phyloP scores from a whole-genome alignment of 208 protist species.

The Trypanosoma melophagium region DNA sequence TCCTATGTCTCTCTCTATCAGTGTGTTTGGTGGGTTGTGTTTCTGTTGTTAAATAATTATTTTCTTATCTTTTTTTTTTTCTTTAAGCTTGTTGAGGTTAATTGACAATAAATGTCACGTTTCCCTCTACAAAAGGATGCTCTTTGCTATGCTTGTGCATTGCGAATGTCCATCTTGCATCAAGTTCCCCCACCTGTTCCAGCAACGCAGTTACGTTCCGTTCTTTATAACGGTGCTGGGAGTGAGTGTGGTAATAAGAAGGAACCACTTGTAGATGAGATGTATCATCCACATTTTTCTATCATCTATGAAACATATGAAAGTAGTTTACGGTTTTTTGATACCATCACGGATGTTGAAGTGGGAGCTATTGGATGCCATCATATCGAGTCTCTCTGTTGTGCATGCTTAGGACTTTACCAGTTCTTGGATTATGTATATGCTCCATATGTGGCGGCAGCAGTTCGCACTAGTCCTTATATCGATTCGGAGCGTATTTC shows the following conservation, averaged over 20 bases:
- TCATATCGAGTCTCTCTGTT: slow-evolving; percentile 57
- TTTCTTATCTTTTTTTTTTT: neutral
- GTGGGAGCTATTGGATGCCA: slow-evolving; percentile 29
- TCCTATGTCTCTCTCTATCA: no score
- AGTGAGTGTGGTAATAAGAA: neutral
- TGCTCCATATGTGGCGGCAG: slow-evolving; percentile 59
- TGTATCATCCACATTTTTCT: slow-evolving; percentile 60
- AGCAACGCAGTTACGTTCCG: neutral
- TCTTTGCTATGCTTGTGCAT: slow-evolving; percentile 76
- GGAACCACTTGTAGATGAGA: slow-evolving; percentile 47
- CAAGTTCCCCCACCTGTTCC: slow-evolving; percentile 45
- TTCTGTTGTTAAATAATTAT: slow-evolving; percentile 1
- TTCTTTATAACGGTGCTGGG: neutral
- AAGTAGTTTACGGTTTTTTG: slow-evolving; percentile 62
- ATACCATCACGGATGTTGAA: neutral
- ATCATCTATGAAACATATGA: slow-evolving; percentile 70
- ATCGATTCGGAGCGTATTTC: slow-evolving; percentile 69
- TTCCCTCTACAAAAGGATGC: slow-evolving; percentile 32
- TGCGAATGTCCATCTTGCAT: slow-evolving; percentile 87
- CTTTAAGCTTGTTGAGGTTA: neutral
- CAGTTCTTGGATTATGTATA: slow-evolving; percentile 85
- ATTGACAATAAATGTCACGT: neutral
- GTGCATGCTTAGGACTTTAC: slow-evolving; percentile 81
- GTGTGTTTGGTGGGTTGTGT: neutral
- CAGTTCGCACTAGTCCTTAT: slow-evolving; percentile 63